Base-by-base conservation (phyloP, 108 stramenopile species). In the Cyclotella choctawhatcheeana region DNA sequence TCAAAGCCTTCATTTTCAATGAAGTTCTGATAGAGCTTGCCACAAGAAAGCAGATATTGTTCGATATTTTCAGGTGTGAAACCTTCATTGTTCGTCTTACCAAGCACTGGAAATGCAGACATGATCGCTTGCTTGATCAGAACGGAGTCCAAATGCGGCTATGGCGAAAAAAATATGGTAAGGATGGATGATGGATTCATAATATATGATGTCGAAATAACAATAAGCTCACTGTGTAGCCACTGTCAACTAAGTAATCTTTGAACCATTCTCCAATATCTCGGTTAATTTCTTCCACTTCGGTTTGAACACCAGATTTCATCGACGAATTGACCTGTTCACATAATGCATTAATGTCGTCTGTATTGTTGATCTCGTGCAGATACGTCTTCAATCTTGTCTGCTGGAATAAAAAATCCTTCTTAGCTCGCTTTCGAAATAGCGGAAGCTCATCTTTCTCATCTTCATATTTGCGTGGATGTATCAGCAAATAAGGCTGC, bases 191-290 rank as follows among this genome's bases (percentile, higher is more conserved):
- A 40, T 40, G 8, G 12, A 40, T 40, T 8, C 37, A 40, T 40
- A 12, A 8, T 8, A 40, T 40, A 40, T 8, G 37, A 12, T 8
- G 37, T 12, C 37, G 6, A 8, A 40, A 40, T 8, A 8, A 8
- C 12, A 6, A 8, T 40, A 12, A 40, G 8, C 37, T 40, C 12
- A 40, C 37, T 12, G 37, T 50, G 33, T 85, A 85, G 3, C 84
- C 84, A 26, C 64, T 74, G 44, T 82, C 84, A 17, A 44, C 48
- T 31, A 85, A 31, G 31, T 85, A 85, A 24, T 85, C 78, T 3
- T 74, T 78, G 45, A 85, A 72, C 84, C 84, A 85, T 18, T 54
- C 4, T 12, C 81, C 84, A 10, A 85, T 52, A 52, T 85, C 77
- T 5, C 18, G 0, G 1, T 55, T 65, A 1, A 55, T 66, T 44